phyloP scores from a whole-genome alignment of 768 basidiomycete genomes.

The Suillus ampliporus region DNA sequence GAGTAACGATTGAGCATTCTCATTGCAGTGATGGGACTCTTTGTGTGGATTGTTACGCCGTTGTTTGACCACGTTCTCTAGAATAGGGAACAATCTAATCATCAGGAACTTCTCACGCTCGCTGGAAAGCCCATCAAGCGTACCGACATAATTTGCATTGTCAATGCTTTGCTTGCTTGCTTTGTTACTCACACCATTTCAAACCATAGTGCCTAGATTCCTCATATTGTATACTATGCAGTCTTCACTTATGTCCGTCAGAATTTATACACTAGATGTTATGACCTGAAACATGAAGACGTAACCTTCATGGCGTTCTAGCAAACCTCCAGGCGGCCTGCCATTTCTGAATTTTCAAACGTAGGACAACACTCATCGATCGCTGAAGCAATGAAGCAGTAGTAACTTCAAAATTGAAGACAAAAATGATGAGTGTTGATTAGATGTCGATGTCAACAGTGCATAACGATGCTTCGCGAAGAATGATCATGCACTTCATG shows the following conservation, averaged over 20 bases:
- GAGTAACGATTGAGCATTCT: background rate
- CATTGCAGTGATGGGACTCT: slow-evolving; percentile 34
- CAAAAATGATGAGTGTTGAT: background rate
- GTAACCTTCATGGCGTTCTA: too few relatives aligned
- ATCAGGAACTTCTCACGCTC: background rate
- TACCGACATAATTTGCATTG: background rate
- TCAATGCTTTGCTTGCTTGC: slow-evolving; percentile 7
- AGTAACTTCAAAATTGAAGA: too few relatives aligned
- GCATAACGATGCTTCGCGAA: background rate
- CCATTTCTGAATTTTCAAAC: too few relatives aligned
- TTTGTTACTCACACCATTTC: background rate
- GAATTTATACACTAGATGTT: background rate
- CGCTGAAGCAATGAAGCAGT: too few relatives aligned
- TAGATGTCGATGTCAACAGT: background rate
- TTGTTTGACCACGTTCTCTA: slow-evolving; percentile 16
- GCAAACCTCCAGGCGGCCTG: too few relatives aligned
- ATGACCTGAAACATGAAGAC: too few relatives aligned
- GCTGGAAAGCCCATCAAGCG: background rate
- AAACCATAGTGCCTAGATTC: background rate
- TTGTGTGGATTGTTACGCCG: slow-evolving; percentile 37
- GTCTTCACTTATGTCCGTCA: background rate
- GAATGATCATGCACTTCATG: background rate
- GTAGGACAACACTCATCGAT: too few relatives aligned
- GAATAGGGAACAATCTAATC: background rate
- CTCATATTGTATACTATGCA: slow-evolving; percentile 12